Base-by-base conservation (phyloP, 78 protist species). In the Monocercomonoides exilis region DNA sequence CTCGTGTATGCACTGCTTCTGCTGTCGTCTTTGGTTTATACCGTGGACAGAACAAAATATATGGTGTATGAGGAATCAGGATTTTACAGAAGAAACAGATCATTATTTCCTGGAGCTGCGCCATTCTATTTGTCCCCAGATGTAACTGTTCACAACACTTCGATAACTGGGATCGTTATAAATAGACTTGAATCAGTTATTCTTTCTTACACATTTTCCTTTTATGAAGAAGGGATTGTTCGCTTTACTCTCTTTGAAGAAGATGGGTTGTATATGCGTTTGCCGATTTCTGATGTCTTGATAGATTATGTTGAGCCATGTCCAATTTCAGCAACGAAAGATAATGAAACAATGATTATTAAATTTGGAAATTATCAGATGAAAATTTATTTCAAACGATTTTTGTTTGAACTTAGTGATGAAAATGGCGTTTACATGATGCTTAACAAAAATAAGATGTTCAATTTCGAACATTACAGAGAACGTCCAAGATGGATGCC, bases 391-490 rank as follows among this genome's bases (percentile, higher is more conserved):
- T 38, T 45, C 38, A 54, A 77, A 42, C 84, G 77, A 3, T 87
- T 87, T 84, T 36, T 43, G 3, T 34, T 41, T 35, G 70, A 4
- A 3, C 79, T 80, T 3, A 35, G n/a, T 32, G 35, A 0, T 2
- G 80, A 33, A 1, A 77, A 43, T 6, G 70, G 41, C 41, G 81
- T 32, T 1, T 64, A 36, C 32, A 33, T 87, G 77, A 21, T n/a
- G 41, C 42, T 88, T 21, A 88, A 88, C 80, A 43, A 38, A 3
- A 29, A 3, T 6, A 85, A 85, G 3, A 44, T 41, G 4, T 45
- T 88, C 41, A 41, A 88, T 43, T 88, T 46, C 64, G 90, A 88
- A 77, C 86, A 54, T 77, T 81, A 80, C 80, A 84, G 90, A 44
- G 6, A 2, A 1, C 32, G 43, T 5, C 70, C 86, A 29, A n/a